phyloP scores from a whole-genome alignment of 306 rosid genomes.

The Fragaria ananassa region DNA sequence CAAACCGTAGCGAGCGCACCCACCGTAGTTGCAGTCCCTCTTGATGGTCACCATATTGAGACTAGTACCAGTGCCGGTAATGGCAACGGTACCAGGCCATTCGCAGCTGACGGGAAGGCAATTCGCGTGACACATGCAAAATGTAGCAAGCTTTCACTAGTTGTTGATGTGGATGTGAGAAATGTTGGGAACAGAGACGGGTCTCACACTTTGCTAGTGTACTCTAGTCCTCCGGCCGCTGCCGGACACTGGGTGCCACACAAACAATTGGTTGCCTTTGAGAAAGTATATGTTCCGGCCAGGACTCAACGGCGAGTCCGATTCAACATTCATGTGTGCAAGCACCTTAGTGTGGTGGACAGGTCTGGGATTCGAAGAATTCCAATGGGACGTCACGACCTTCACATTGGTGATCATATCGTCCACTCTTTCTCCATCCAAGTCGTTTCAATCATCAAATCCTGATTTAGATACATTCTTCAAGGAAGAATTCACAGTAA shows the following conservation, averaged over 20 bases:
- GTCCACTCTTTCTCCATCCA: slow-evolving; percentile 59
- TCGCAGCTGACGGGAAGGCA: slow-evolving; percentile 45
- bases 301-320: slow-evolving; percentile 40
- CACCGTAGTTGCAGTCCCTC: slow-evolving; percentile 40
- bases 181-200: slow-evolving; percentile 71
- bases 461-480: slow-evolving; percentile 22
- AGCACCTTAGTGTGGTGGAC: slow-evolving; percentile 72
- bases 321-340: slow-evolving; percentile 71
- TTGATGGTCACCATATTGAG: slow-evolving; percentile 47
- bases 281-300: slow-evolving; percentile 59
- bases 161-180: slow-evolving; percentile 52
- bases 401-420: slow-evolving; percentile 55
- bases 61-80: not conserved
- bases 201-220: slow-evolving; percentile 63
- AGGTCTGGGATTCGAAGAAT: slow-evolving; percentile 68
- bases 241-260: slow-evolving; percentile 52
- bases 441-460: slow-evolving; percentile 51
- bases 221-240: slow-evolving; percentile 57
- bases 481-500: not conserved
- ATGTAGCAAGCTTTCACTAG: slow-evolving; percentile 54
- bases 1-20: slow-evolving; percentile 57
- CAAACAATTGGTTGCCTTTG: slow-evolving; percentile 64
- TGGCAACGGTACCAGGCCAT: not conserved
- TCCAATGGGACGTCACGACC: slow-evolving; percentile 59
- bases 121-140: slow-evolving; percentile 71